Percentiles rank a stretch among this genome's conserved stretches.
Conservation (phyloP, 2,329 filamentous ascomycete species). For the Paecilomyces fulvus region DNA sequence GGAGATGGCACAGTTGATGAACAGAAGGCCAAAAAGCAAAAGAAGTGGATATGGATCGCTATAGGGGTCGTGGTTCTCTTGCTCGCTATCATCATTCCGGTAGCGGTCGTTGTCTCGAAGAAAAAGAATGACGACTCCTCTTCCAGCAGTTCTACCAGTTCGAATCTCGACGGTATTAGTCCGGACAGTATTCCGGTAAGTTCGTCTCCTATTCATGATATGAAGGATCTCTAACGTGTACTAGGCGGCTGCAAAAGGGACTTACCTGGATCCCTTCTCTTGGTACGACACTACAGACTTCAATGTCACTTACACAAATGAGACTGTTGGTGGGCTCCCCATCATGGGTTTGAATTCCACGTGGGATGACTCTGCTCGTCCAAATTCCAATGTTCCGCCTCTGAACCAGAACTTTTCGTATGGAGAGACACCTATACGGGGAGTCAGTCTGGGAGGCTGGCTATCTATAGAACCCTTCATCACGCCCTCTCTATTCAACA, state of each 20-base stretch:
- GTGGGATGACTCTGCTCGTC: conserved; percentile 74
- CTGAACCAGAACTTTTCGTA: conserved; percentile 74
- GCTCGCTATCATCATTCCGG: conserved; percentile 58
- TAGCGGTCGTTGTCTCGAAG: conserved; percentile 58
- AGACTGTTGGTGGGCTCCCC: conserved; percentile 75
- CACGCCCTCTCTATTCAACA: conserved; percentile 78
- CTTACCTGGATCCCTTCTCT: conserved; percentile 76
- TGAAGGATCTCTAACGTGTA: conserved; percentile 7
- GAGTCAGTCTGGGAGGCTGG: conserved; percentile 92
- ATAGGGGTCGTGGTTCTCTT: conserved; percentile 47
- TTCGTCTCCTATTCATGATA: not conserved
- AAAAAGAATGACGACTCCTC: conserved; percentile 40
- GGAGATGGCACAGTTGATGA: conserved; percentile 7
- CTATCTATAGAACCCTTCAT: conserved; percentile 91
- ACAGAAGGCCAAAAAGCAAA: conserved; percentile 29
- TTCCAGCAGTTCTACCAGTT: conserved; percentile 25
- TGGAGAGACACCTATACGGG: conserved; percentile 67
- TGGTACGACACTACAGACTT: conserved; percentile 89
- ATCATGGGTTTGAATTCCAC: conserved; percentile 78
- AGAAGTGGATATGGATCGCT: conserved; percentile 45
- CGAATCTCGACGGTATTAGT: conserved; percentile 46
- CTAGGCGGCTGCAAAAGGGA: conserved; percentile 55
- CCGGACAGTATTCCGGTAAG: conserved; percentile 50
- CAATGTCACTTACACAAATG: conserved; percentile 86
- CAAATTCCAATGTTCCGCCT: conserved; percentile 72